phyloP scores from a whole-genome alignment of 257 asterid species.

The Catharanthus roseus region DNA sequence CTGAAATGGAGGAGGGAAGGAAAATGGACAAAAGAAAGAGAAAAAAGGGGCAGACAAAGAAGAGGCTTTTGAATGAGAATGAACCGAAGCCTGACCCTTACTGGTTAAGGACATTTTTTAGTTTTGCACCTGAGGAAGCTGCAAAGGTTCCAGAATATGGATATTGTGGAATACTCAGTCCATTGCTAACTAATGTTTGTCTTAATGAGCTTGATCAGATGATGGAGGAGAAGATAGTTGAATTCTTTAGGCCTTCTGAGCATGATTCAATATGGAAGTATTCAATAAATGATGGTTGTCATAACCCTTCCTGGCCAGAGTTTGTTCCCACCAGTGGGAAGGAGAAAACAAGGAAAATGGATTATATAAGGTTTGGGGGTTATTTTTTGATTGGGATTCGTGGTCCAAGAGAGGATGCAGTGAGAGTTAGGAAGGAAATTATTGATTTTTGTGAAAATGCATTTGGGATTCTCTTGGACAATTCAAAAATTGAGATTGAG shows the following conservation, averaged over 20 bases:
- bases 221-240: conserved; percentile 64
- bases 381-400: conserved; percentile 84
- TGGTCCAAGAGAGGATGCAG: conserved; percentile 90
- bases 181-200: conserved; percentile 65
- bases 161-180: conserved; percentile 83
- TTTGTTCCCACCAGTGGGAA: conserved; percentile 91
- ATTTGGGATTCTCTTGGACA: conserved; percentile 64
- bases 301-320: conserved; percentile 98
- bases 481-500: conserved; percentile 73
- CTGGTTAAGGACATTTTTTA: conserved; percentile 81
- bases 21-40: conserved; percentile 35
- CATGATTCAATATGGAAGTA: conserved; percentile 83
- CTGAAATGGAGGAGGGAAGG: conserved; percentile 28
- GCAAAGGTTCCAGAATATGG: conserved; percentile 76
- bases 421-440: conserved; percentile 58
- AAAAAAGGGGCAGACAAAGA: conserved; percentile 71
- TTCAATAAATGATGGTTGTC: conserved; percentile 79
- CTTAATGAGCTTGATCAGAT: conserved; percentile 64
- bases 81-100: conserved; percentile 94
- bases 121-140: conserved; percentile 93
- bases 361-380: conserved; percentile 71
- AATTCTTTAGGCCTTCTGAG: conserved; percentile 64
- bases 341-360: conserved; percentile 84
- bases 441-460: conserved; percentile 57
- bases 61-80: conserved; percentile 63